Base-by-base conservation (phyloP, 371 early-diverging fungal genomes). In the Apophysomyces elegans region DNA sequence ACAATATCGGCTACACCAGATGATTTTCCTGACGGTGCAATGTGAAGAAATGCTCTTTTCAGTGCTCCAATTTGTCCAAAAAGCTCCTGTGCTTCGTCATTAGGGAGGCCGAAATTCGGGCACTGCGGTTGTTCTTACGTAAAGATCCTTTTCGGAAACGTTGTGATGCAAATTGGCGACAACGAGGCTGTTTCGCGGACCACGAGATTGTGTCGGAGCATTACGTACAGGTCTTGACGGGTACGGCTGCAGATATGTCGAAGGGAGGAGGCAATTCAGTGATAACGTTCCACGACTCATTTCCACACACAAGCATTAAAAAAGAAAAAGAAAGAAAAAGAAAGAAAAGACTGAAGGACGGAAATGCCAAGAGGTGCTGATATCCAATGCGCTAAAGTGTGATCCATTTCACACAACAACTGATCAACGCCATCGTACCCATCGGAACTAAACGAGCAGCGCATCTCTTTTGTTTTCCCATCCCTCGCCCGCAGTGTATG, bases 91-190 rank as follows among this genome's bases (percentile, higher is more conserved):
- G 37, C 62, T 50, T 50, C 54, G 54, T 50, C 54, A 50, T 50
- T 50, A 50, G 54, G 54, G 21, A 21, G 54, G 4, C 54, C 18
- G n/a, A 18, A 21, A 18, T 11, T 21, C 5, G 0, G 16, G n/a
- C 4, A 21, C 5, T 54, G 7, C 39, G 35, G 21, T 21, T 35
- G 14, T 43, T 71, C 79, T 73, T 81, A 89, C 89, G 67, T 88
- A 81, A 66, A 89, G 84, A 76, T 89, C 89, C 57, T 85, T 84
- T 75, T 87, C 81, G 45, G 87, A 84, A 9, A 89, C 89, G 62
- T 85, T 86, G 66, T 85, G 86, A 63, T 87, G 85, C 65, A 89
- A 59, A 71, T 89, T 89, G 66, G 86, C 75, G 13, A 89, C 87
- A 8, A 77, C 67, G 43, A 82, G 64, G 35, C 67, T 73, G 66